phyloP scores from a whole-genome alignment of 1,284 basidiomycete genomes.

The Trichosporon inkin region DNA sequence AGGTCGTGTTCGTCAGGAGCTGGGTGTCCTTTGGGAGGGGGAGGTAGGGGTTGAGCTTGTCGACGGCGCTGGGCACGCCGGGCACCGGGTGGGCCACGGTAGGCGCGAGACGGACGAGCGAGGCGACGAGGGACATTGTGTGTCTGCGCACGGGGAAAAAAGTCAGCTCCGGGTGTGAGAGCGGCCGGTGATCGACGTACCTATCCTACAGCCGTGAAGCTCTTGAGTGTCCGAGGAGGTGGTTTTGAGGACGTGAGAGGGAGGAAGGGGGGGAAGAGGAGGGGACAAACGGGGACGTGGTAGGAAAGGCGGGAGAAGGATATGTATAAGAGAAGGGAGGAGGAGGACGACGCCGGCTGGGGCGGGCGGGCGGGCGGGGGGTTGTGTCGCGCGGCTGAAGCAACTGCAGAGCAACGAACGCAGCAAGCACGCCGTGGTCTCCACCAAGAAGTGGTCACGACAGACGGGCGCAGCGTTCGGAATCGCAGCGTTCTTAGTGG shows the following conservation, averaged over 20 bases:
- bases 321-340: not conserved
- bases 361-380: not conserved
- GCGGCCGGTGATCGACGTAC: not conserved
- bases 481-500: slow-evolving; percentile 1
- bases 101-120: slow-evolving; percentile 39
- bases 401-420: too few species aligned
- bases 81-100: slow-evolving; percentile 43
- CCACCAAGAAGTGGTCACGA: slow-evolving; percentile 8
- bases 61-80: slow-evolving; percentile 23
- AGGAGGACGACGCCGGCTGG: not conserved
- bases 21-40: slow-evolving; percentile 38
- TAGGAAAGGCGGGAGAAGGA: not conserved
- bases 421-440: too few species aligned
- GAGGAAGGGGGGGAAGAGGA: not conserved
- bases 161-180: slow-evolving; percentile 1
- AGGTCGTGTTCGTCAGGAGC: slow-evolving; percentile 41
- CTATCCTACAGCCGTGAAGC: slow-evolving; percentile 4
- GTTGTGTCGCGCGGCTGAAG: not conserved
- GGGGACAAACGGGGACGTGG: not conserved
- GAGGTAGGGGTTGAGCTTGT: slow-evolving; percentile 46
- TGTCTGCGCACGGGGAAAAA: not conserved
- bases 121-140: slow-evolving; percentile 36
- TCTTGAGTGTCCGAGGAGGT: slow-evolving; percentile 5
- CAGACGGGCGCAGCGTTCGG: not conserved
- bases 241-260: not conserved